Evolutionary conservation across 345 rosid species (phyloP).

Genomic region (Murraya koenigii): DNA sequence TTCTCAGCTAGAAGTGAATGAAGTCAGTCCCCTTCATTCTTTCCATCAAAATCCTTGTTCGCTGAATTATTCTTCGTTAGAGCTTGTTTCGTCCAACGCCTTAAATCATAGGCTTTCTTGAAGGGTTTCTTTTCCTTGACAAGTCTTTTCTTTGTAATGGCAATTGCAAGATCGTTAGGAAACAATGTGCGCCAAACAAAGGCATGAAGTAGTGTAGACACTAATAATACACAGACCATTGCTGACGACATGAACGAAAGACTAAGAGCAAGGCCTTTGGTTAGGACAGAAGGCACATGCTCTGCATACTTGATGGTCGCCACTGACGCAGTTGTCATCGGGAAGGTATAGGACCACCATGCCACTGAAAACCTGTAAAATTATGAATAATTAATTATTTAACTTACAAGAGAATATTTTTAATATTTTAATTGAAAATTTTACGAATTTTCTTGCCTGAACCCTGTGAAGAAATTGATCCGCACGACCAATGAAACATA

Average conservation of each 20-base stretch:
- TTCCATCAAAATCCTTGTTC: slow-evolving; percentile 39
- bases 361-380: slow-evolving; percentile 81
- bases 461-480: slow-evolving; percentile 93
- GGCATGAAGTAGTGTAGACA: slow-evolving; percentile 77
- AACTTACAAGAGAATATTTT: background rate
- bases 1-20: background rate
- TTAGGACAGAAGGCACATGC: slow-evolving; percentile 58
- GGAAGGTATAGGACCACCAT: slow-evolving; percentile 98
- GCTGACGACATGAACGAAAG: slow-evolving; percentile 78
- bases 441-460: slow-evolving; percentile 48
- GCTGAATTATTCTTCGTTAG: slow-evolving; percentile 41
- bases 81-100: slow-evolving; percentile 78
- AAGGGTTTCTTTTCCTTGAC: slow-evolving; percentile 58
- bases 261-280: slow-evolving; percentile 61
- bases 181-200: slow-evolving; percentile 70
- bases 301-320: slow-evolving; percentile 89
- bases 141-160: slow-evolving; percentile 67
- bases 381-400: background rate
- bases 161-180: slow-evolving; percentile 89
- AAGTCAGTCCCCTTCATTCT: slow-evolving; percentile 16
- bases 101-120: slow-evolving; percentile 57
- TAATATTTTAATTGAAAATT: background rate
- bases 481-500: slow-evolving; percentile 69
- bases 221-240: slow-evolving; percentile 65
- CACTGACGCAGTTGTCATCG: slow-evolving; percentile 89